Evolutionary conservation across 2,329 filamentous ascomycete genomes (phyloP).

Genomic region (Aspergillus proliferans): DNA sequence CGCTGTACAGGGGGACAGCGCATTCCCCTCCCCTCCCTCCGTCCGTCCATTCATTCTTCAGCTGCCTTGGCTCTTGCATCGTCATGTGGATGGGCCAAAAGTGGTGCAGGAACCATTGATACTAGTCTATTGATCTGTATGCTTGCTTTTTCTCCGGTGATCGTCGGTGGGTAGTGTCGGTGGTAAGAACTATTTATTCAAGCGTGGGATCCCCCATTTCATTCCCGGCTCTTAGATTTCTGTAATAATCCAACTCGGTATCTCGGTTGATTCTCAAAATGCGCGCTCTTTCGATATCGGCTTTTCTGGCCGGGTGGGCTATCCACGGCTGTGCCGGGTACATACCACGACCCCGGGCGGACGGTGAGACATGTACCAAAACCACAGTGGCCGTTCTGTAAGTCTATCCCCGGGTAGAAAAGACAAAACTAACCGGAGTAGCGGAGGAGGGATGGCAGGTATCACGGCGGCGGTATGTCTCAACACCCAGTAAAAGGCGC

Average conservation of each 20-base stretch:
- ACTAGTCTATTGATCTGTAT: not conserved
- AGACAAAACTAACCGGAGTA: slow-evolving; percentile 6
- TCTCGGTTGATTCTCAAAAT: not conserved
- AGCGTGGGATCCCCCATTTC: not conserved
- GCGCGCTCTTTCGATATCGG: not conserved
- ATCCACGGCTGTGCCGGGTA: slow-evolving; percentile 10
- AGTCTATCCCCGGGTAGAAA: slow-evolving; percentile 1
- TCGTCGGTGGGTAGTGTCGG: not conserved
- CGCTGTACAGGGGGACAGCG: not conserved
- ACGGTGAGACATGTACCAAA: slow-evolving; percentile 19
- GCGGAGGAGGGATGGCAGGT: slow-evolving; percentile 56
- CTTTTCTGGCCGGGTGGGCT: slow-evolving; percentile 1
- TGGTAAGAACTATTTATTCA: not conserved
- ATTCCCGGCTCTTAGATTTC: not conserved
- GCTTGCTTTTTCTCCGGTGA: not conserved
- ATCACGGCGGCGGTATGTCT: slow-evolving; percentile 53
- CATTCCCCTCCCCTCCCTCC: not conserved
- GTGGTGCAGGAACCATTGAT: not conserved
- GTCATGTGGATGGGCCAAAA: not conserved
- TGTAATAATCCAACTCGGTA: too few species aligned
- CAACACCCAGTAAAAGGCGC: not conserved
- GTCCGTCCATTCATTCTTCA: not conserved
- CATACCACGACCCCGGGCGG: slow-evolving; percentile 14
- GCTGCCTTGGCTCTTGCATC: not conserved
- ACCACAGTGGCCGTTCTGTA: slow-evolving; percentile 31